A percentile compares a stretch with the other conserved stretches of the same genome.
phyloP scores from a whole-genome alignment of 345 rosid genomes.

The Salix brachista region DNA sequence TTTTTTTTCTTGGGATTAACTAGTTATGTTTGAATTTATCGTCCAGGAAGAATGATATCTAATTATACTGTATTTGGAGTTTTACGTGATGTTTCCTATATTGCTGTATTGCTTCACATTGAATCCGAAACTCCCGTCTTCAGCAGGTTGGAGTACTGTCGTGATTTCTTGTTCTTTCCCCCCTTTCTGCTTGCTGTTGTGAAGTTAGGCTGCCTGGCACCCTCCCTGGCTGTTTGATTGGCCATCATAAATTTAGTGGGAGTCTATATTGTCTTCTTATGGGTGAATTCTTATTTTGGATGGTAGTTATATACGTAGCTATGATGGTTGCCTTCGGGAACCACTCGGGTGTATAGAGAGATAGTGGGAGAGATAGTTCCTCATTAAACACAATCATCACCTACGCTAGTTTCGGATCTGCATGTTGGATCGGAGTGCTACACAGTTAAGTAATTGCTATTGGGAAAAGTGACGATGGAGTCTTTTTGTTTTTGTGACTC shows the following conservation, averaged over 20 bases:
- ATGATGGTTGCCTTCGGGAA: constrained; percentile 6
- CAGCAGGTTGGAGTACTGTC: background rate
- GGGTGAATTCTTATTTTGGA: constrained; percentile 6
- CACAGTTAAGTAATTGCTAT: no score
- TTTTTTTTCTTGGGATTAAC: background rate
- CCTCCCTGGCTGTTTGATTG: background rate
- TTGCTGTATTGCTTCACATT: constrained; percentile 4
- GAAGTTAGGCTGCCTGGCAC: background rate
- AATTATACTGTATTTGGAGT: constrained; percentile 10
- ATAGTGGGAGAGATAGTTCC: constrained; percentile 7
- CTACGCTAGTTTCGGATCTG: no score
- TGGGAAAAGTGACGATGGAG: no score
- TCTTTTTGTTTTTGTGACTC: no score
- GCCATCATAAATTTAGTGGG: background rate
- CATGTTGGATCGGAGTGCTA: no score
- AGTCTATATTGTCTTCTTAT: constrained; percentile 16
- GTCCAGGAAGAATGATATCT: constrained; percentile 8
- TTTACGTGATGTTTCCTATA: background rate
- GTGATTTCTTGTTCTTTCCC: background rate
- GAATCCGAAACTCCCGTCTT: background rate
- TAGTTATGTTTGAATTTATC: background rate
- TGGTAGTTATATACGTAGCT: constrained; percentile 18
- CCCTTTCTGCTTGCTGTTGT: background rate
- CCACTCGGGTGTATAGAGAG: constrained; percentile 19
- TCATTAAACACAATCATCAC: no score